Percentiles rank a stretch among this genome's conserved stretches.
Conservation (phyloP, 1,139 yeast species). For the Pneumocystis murina region DNA sequence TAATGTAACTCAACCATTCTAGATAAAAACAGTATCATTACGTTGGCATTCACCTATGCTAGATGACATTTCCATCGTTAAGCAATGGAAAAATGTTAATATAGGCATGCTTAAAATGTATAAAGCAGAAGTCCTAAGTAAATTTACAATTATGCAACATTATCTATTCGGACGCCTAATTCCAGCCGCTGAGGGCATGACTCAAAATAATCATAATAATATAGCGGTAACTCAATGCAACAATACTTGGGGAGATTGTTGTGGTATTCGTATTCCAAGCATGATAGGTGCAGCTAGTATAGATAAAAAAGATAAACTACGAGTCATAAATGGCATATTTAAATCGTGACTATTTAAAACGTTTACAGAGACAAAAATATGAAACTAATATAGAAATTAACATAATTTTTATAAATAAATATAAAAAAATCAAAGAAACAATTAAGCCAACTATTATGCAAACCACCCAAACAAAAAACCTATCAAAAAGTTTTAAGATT, state of each 20-base stretch:
- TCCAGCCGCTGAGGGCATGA: conserved; percentile 14
- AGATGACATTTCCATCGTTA: conserved; percentile 89
- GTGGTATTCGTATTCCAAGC: conserved; percentile 93
- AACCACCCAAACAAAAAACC: not conserved
- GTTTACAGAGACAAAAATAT: not conserved
- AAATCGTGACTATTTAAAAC: not conserved
- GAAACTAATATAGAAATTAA: not conserved
- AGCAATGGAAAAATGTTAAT: conserved; percentile 42
- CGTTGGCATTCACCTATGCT: conserved; percentile 98
- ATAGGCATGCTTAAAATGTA: conserved; percentile 97
- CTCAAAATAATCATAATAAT: conserved; percentile 19
- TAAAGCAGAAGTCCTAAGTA: conserved; percentile 74
- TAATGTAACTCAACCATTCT: not conserved
- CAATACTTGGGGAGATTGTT: conserved; percentile 86
- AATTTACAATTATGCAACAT: conserved; percentile 87
- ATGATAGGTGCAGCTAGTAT: conserved; percentile 62
- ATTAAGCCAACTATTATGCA: not conserved
- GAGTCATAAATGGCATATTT: not conserved
- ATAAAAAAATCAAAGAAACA: not conserved
- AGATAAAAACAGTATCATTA: conserved; percentile 62
- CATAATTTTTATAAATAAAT: too few species aligned
- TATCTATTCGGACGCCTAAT: conserved; percentile 58
- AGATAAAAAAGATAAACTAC: not conserved
- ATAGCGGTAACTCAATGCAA: not conserved
- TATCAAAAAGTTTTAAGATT: not conserved